A percentile compares a stretch with the other conserved stretches of the same genome.
phyloP scores from a whole-genome alignment of 2,329 filamentous ascomycete genomes.

The Aspergillus aculeatus region DNA sequence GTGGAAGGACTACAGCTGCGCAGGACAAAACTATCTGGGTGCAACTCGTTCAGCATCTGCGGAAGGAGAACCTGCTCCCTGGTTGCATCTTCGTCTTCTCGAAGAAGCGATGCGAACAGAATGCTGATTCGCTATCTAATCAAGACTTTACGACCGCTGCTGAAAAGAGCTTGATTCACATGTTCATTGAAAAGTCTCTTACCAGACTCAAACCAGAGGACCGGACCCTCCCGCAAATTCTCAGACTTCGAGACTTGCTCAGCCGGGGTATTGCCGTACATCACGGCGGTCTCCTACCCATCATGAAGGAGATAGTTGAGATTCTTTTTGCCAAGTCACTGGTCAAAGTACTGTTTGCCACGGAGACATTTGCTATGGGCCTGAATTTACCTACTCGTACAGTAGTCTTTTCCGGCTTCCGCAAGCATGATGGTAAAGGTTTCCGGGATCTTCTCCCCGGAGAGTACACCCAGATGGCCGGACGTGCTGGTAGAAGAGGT shows the following conservation, averaged over 20 bases:
- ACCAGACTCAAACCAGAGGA: conserved; percentile 90
- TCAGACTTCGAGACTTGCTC: conserved; percentile 79
- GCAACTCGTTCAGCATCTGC: conserved; percentile 86
- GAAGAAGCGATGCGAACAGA: conserved; percentile 95
- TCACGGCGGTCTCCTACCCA: conserved; percentile 89
- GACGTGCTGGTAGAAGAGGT: conserved; percentile 86
- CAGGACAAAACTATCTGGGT: conserved; percentile 98
- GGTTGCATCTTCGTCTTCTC: conserved; percentile 98
- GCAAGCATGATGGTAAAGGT: conserved; percentile 90
- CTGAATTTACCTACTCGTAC: conserved; percentile 93
- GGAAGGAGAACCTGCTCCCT: conserved; percentile 81
- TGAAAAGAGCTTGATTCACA: conserved; percentile 96
- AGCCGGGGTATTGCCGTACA: conserved; percentile 91
- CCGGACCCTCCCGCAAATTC: conserved; percentile 84
- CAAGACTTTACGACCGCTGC: conserved; percentile 90
- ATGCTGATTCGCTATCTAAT: conserved; percentile 90
- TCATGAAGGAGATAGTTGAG: conserved; percentile 96
- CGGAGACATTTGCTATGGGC: conserved; percentile 98
- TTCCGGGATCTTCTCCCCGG: conserved; percentile 91
- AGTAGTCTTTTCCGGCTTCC: conserved; percentile 94
- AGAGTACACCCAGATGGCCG: conserved; percentile 99
- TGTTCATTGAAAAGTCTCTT: conserved; percentile 94
- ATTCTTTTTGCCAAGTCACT: conserved; percentile 92
- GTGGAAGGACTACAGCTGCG: conserved; percentile 81
- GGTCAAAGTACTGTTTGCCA: conserved; percentile 95